Conservation (phyloP, 2,329 filamentous ascomycete species). For the Fusarium circinatum region DNA sequence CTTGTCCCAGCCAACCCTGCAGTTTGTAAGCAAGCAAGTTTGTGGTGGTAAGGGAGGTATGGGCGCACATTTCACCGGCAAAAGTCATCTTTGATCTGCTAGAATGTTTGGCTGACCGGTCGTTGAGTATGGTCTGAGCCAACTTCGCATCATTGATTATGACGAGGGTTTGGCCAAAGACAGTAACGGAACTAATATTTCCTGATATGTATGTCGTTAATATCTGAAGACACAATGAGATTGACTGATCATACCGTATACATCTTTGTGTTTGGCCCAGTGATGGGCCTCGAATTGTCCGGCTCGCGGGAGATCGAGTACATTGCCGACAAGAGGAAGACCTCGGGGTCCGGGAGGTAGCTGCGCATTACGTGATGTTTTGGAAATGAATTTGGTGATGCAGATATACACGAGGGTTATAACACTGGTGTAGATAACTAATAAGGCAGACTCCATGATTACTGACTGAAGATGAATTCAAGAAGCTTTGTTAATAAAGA, state of each 20-base stretch:
- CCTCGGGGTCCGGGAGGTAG: constrained; percentile 28
- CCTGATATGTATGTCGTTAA: constrained; percentile 45
- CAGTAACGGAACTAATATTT: constrained; percentile 53
- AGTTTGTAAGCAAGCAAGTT: accelerated
- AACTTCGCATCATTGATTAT: constrained; percentile 52
- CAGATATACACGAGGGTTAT: not conserved
- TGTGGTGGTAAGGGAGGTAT: accelerated
- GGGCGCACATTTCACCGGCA: constrained; percentile 22
- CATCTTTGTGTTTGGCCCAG: constrained; percentile 21
- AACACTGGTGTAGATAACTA: accelerated
- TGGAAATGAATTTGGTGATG: accelerated
- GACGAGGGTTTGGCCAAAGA: constrained; percentile 53
- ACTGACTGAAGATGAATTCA: too few relatives aligned
- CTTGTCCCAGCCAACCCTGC: constrained; percentile 44
- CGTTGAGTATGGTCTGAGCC: constrained; percentile 50
- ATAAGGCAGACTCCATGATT: not conserved
- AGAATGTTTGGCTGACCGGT: constrained; percentile 20
- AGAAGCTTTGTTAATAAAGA: too few relatives aligned
- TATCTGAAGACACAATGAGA: accelerated
- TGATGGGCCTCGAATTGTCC: constrained; percentile 22
- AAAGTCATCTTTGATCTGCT: constrained; percentile 25
- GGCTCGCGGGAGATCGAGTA: constrained; percentile 16
- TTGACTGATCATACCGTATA: not conserved
- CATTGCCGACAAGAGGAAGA: constrained; percentile 26
- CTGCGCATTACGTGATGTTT: not conserved